Base-by-base conservation (phyloP, 2,329 filamentous ascomycete species). In the Pseudogymnoascus sp. region DNA sequence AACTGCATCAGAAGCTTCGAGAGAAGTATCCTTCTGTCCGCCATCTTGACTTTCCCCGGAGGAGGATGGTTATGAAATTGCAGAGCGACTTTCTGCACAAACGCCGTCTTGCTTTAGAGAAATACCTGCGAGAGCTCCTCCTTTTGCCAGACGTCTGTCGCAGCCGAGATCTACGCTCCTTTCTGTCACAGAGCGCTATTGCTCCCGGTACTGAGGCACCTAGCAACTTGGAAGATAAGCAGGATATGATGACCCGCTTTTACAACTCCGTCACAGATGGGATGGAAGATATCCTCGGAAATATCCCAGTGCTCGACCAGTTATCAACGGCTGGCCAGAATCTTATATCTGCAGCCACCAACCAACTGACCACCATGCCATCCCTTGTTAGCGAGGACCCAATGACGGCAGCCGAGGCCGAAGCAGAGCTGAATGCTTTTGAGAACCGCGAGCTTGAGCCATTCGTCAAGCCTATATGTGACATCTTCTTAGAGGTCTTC, bases 261-360 rank as follows among this genome's bases (percentile, higher is more conserved):
- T 99, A 98, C 77, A 96, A 96, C 73, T 98, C 93, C 0, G 93
- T 99, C 22, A 90, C 93, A 0, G 95, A 99, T 72, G 95, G 96
- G 35, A 96, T 99, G 89, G 95, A 99, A 73, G 95, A 99, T 70
- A 96, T 99, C 62, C 80, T 99, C 3, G 95, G 95, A 63, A 98
- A 96, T 72, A 93, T 98, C 46, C 91, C 95, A 1, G 93, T 97
- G 0, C 82, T 99, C 31, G 95, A 99, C 70, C 95, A 98, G 73
- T 84, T 99, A 6, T 96, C 93, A 0, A 84, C 92, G 1, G 93
- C 95, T 6, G 93, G 93, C 0, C 93, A 98, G 73, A 97, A 93
- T 70, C 83, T 98, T 60, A 89, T 95, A 64, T 89, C 89, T 0
- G 90, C 90, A 33, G 90, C 86, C 1, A 86, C 86, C 10, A 87